Conservation (phyloP, 371 early-diverging fungal species). For the Mortierella sp. region DNA sequence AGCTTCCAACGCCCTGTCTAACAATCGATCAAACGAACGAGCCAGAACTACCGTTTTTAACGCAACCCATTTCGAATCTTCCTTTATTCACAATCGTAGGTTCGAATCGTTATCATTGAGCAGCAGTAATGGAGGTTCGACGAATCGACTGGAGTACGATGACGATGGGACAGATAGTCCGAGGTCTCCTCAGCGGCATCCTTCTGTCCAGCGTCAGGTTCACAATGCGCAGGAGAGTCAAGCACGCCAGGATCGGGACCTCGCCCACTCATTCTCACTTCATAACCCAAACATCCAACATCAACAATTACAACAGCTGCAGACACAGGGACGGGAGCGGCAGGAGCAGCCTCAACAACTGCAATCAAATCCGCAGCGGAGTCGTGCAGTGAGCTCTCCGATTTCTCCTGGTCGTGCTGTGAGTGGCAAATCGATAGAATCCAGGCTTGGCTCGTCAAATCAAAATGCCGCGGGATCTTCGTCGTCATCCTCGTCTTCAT, state of each 20-base stretch:
- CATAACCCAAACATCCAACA: neutral
- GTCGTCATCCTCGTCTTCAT: conserved; percentile 1
- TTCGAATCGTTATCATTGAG: conserved; percentile 53
- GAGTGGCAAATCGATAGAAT: neutral
- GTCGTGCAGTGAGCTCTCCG: conserved; percentile 33
- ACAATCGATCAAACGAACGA: neutral
- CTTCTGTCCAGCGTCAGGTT: conserved; percentile 1
- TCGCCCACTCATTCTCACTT: neutral
- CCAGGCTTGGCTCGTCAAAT: neutral
- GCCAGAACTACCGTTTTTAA: neutral
- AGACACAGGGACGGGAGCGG: conserved; percentile 1
- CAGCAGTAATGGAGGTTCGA: conserved; percentile 12
- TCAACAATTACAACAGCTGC: conserved; percentile 14
- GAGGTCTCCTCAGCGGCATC: neutral
- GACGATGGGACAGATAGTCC: neutral
- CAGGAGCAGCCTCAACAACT: neutral
- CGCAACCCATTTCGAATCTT: neutral
- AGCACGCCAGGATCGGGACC: neutral
- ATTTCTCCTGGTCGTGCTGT: neutral
- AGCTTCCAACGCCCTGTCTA: neutral
- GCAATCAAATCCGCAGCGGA: conserved; percentile 12
- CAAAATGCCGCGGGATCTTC: neutral
- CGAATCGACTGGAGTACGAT: neutral
- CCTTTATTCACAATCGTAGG: conserved; percentile 15
- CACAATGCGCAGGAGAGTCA: neutral